Conservation (phyloP, 176 grass and related monocot genomes). For the Tillandsia leiboldiana region DNA sequence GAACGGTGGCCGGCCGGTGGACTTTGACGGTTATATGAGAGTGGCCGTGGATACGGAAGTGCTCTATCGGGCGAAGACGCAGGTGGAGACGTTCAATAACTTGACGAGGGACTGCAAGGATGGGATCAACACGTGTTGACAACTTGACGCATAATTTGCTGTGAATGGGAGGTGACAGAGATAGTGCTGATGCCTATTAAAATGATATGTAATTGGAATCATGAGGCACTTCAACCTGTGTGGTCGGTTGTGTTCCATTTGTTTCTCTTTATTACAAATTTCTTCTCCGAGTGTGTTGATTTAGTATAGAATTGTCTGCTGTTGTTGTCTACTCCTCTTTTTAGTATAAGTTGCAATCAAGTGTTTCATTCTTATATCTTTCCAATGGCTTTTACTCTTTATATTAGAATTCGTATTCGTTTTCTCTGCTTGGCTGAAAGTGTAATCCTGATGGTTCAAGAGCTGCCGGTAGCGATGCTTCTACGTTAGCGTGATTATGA, state of each 20-base stretch:
- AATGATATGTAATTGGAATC: background rate
- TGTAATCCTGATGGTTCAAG: no score
- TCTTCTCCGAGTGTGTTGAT: background rate
- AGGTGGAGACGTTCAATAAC: constrained; percentile 85
- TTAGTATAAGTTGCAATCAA: background rate
- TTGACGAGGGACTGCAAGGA: constrained; percentile 96
- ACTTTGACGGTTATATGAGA: constrained; percentile 88
- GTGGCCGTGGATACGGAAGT: constrained; percentile 86
- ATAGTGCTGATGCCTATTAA: background rate
- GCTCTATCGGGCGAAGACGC: constrained; percentile 61
- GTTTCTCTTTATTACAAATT: background rate
- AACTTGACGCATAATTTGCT: background rate
- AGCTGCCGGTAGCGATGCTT: no score
- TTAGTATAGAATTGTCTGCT: background rate
- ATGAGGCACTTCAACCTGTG: background rate
- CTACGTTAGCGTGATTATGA: no score
- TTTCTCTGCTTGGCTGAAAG: no score
- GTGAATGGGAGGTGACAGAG: background rate
- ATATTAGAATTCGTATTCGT: no score
- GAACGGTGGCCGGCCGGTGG: constrained; percentile 45
- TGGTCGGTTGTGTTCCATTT: background rate
- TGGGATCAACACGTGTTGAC: constrained; percentile 74
- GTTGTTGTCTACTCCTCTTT: background rate
- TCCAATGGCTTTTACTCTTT: background rate
- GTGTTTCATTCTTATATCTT: constrained; percentile 1